Evolutionary conservation across 495 filamentous ascomycete genomes (phyloP).

Genomic region (Glonium stellatum): DNA sequence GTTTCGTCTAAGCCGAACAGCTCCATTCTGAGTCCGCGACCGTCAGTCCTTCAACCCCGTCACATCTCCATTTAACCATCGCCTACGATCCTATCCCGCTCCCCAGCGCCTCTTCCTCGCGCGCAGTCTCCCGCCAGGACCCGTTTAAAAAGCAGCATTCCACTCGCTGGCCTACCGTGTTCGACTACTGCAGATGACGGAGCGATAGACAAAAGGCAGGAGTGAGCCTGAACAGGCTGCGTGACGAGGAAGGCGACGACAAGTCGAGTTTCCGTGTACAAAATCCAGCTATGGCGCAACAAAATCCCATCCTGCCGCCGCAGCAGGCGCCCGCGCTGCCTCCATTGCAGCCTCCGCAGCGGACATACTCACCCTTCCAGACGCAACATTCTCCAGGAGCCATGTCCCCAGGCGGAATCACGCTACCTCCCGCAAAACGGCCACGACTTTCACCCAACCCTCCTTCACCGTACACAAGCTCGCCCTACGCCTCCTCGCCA

Average conservation of each 20-base stretch:
- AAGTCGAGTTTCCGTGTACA: not conserved
- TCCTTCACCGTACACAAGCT: slow-evolving; percentile 40
- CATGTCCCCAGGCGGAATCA: slow-evolving; percentile 26
- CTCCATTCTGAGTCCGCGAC: not conserved
- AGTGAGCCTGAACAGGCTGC: not conserved
- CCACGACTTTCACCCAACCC: slow-evolving; percentile 63
- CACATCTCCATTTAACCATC: not conserved
- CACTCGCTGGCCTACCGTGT: not conserved
- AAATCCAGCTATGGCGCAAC: not conserved
- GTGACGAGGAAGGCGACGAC: not conserved
- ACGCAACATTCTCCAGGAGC: slow-evolving; percentile 22
- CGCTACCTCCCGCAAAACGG: slow-evolving; percentile 57
- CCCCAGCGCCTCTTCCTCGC: not conserved
- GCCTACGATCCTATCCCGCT: not conserved
- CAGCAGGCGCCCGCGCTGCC: slow-evolving; percentile 21
- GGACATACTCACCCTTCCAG: slow-evolving; percentile 21
- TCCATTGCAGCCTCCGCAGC: slow-evolving; percentile 34
- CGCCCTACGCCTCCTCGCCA: slow-evolving; percentile 45
- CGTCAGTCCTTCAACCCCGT: not conserved
- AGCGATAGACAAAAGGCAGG: not conserved
- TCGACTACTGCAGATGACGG: not conserved
- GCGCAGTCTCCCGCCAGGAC: not conserved
- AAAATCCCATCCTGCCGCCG: slow-evolving; percentile 26
- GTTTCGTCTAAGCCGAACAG: not conserved
- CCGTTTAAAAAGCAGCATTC: not conserved